phyloP scores from a whole-genome alignment of 805 yeast species.

The Candida loeiensis region DNA sequence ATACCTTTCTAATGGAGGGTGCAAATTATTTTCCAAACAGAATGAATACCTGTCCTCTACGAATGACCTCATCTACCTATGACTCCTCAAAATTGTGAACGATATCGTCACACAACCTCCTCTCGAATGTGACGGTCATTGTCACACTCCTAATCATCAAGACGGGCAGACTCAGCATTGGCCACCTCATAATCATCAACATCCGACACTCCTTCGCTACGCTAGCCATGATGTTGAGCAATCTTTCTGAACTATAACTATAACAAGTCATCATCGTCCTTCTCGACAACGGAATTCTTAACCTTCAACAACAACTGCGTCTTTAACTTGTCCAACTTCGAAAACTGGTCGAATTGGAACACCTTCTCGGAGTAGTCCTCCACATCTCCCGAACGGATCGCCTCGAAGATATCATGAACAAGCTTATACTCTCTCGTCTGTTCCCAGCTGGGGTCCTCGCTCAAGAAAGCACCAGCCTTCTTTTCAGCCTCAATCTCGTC shows the following conservation, averaged over 20 bases:
- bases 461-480: slow-evolving; percentile 57
- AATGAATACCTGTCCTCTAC: no score
- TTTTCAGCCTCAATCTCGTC: slow-evolving; percentile 85
- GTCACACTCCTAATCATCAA: no score
- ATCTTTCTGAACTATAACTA: slow-evolving; percentile 11
- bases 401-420: slow-evolving; percentile 60
- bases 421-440: slow-evolving; percentile 74
- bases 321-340: slow-evolving; percentile 87
- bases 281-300: slow-evolving; percentile 66
- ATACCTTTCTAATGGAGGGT: no score
- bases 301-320: slow-evolving; percentile 78
- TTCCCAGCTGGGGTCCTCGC: slow-evolving; percentile 73
- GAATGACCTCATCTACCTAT: no score
- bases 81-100: no score
- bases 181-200: no score
- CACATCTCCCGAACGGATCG: slow-evolving; percentile 77
- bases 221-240: no score
- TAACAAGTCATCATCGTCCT: slow-evolving; percentile 62
- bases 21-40: no score
- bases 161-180: no score
- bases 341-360: slow-evolving; percentile 81
- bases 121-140: no score
- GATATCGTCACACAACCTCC: no score
- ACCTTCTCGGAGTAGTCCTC: slow-evolving; percentile 72
- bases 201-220: slow-evolving; percentile 12